A percentile compares a stretch with the other conserved stretches of the same genome.
Evolutionary conservation across 73 alveolate species (phyloP).

Genomic region (Uronychia binucleata): DNA sequence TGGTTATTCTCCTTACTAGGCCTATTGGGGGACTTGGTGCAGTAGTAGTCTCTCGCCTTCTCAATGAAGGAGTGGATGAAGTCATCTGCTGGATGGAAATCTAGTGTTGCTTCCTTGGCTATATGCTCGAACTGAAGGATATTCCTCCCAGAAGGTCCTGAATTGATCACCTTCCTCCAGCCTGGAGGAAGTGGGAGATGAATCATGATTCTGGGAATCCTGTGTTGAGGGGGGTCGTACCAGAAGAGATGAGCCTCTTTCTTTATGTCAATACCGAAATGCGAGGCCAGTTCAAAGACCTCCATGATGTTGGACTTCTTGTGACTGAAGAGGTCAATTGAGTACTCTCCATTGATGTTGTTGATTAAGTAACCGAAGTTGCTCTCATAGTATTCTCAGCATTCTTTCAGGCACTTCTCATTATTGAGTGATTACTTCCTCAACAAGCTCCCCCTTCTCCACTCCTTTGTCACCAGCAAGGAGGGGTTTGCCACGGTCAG

Average conservation of each 20-base stretch:
- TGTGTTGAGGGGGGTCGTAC: neutral
- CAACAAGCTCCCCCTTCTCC: too few relatives aligned
- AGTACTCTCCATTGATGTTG: neutral
- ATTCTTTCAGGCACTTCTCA: too few relatives aligned
- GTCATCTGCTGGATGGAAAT: neutral
- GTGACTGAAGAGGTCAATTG: neutral
- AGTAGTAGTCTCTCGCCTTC: neutral
- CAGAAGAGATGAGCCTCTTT: neutral
- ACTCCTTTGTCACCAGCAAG: too few relatives aligned
- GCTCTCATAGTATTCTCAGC: neutral
- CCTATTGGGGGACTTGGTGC: neutral
- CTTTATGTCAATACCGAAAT: neutral
- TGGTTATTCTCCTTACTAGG: neutral
- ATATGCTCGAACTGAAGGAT: neutral
- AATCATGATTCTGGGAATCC: neutral
- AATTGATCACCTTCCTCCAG: neutral
- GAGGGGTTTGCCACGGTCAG: too few relatives aligned
- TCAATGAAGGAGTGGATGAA: neutral
- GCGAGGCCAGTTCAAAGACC: neutral
- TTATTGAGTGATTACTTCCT: too few relatives aligned
- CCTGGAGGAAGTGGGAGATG: neutral
- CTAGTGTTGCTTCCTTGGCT: neutral
- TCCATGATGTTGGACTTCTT: neutral
- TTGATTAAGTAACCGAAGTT: neutral
- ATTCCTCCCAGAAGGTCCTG: too few relatives aligned